Percentiles rank a stretch among this genome's conserved stretches.
Evolutionary conservation across 345 rosid genomes (phyloP).

Genomic region (Linum lewisii): DNA sequence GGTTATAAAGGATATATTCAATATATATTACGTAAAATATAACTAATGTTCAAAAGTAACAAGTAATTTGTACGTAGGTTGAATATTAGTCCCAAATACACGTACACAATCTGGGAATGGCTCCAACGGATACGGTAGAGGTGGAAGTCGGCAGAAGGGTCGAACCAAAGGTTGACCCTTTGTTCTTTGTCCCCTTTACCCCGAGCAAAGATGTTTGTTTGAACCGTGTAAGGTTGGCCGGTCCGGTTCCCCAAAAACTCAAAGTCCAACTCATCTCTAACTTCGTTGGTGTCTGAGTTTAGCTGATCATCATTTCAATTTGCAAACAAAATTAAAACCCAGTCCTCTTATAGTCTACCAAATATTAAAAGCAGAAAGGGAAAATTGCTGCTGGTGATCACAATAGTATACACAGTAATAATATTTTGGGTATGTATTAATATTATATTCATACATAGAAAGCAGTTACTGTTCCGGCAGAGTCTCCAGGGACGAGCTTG

Average conservation of each 20-base stretch:
- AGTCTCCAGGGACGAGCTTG: slow-evolving; percentile 89
- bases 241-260: slow-evolving; percentile 84
- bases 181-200: slow-evolving; percentile 91
- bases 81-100: no score
- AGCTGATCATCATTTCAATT: slow-evolving; percentile 25
- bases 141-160: slow-evolving; percentile 70
- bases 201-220: slow-evolving; percentile 78
- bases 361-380: neutral
- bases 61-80: no score
- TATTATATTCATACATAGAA: slow-evolving; percentile 44
- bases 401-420: neutral
- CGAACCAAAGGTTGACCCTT: slow-evolving; percentile 91
- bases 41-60: no score
- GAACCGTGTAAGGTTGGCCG: slow-evolving; percentile 91
- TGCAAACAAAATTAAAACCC: neutral
- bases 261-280: slow-evolving; percentile 81
- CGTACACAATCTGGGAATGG: slow-evolving; percentile 73
- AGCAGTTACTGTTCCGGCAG: slow-evolving; percentile 99
- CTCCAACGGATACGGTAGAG: slow-evolving; percentile 62
- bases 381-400: neutral
- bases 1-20: neutral
- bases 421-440: neutral
- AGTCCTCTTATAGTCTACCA: no score
- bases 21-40: no score
- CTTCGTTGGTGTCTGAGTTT: slow-evolving; percentile 61